Conservation (phyloP, 2,329 filamentous ascomycete species). For the Lecanosticta acicola region DNA sequence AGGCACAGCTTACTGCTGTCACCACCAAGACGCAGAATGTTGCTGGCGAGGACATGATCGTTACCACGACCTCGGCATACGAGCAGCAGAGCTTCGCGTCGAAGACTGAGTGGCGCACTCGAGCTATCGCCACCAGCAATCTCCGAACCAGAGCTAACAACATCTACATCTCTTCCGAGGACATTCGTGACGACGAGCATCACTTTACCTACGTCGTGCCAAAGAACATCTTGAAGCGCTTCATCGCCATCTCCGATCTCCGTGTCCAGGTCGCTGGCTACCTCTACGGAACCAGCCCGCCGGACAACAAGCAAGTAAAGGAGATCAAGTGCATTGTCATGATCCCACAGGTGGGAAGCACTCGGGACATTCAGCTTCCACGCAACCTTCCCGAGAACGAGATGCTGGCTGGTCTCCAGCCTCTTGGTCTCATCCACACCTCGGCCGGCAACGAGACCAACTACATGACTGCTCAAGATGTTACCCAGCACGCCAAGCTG, state of each 20-base stretch:
- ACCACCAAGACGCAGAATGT: slow-evolving; percentile 98
- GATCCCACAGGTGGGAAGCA: slow-evolving; percentile 92
- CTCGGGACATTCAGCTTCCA: slow-evolving; percentile 84
- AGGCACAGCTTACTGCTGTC: slow-evolving; percentile 91
- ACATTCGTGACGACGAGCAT: slow-evolving; percentile 83
- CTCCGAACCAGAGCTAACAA: slow-evolving; percentile 91
- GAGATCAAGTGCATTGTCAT: slow-evolving; percentile 95
- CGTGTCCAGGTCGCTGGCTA: slow-evolving; percentile 95
- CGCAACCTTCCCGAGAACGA: slow-evolving; percentile 89
- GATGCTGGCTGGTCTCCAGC: slow-evolving; percentile 78
- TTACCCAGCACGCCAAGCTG: slow-evolving; percentile 86
- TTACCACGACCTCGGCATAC: slow-evolving; percentile 95
- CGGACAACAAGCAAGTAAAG: slow-evolving; percentile 94
- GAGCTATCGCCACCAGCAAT: slow-evolving; percentile 94
- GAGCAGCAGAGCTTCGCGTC: slow-evolving; percentile 97
- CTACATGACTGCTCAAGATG: slow-evolving; percentile 93
- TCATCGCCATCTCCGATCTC: slow-evolving; percentile 94
- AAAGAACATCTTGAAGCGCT: slow-evolving; percentile 96
- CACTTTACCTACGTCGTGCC: slow-evolving; percentile 95
- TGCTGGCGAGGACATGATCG: slow-evolving; percentile 94
- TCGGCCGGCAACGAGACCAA: slow-evolving; percentile 89
- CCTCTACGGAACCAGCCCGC: slow-evolving; percentile 84
- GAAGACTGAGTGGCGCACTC: slow-evolving; percentile 97
- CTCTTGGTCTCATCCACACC: slow-evolving; percentile 91
- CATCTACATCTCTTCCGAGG: slow-evolving; percentile 95